Evolutionary conservation across 805 yeast genomes (phyloP), one percentile per base, ranked within the genome.

Genomic region (Ogataea pini): DNA sequence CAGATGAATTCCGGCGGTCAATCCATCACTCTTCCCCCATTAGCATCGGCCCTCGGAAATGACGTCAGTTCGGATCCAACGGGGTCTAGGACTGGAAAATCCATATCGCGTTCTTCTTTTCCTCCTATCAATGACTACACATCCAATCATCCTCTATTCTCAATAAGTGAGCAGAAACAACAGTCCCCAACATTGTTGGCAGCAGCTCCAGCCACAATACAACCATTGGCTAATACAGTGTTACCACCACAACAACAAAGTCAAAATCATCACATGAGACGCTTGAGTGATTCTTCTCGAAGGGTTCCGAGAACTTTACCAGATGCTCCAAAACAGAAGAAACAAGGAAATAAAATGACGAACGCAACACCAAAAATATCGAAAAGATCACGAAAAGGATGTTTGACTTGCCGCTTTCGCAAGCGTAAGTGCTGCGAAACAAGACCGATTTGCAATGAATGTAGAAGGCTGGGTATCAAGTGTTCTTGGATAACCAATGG

Each of bases 351-450:
- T 19, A 27, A 16, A 16, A 12, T n/a, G 29, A 3, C 32, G 2
- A 28, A 8, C 7, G n/a, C n/a, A n/a, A 17, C 19, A 1, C 44
- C 45, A 19, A 46, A 43, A 41, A 48, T 51, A 3, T 48, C 55
- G 14, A 53, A 52, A 37, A 45, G 70, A 12, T 67, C 71, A 1
- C 51, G 68, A 16, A 47, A 54, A 14, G 73, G 73, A 0, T 71
- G 74, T 46, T 49, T 62, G 12, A 65, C 68, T 37, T 73, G 77
- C 54, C 64, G 72, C 48, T 62, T 59, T 48, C 62, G 75, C 38
- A 73, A 72, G 62, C 71, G 72, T 54, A 72, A 72, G 46, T 73
- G 77, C 53, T 73, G 72, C 51, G 71, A 72, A 48, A 58, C 64
- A 5, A 67, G 65, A 49, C 77, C 77, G 2, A 53, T 65, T 5